These are phyloP conservation scores for Xylaria palmicola DNA, from an alignment of 495 filamentous ascomycete species.

Conservation along the genomic window DNA sequence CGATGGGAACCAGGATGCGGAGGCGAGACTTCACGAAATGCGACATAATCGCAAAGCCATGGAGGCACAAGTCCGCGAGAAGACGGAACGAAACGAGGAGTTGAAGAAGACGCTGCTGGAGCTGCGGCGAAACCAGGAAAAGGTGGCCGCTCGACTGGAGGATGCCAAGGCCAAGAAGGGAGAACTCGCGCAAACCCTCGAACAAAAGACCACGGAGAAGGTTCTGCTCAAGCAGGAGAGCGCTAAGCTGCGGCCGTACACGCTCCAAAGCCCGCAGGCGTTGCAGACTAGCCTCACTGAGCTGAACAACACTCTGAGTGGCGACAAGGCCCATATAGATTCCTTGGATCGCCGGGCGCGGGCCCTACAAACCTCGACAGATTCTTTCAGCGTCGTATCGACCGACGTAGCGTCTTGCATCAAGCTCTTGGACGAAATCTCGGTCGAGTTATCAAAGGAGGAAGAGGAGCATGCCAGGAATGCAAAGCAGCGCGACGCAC, in stretches of 20 bases:
- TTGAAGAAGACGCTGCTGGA: conserved; percentile 76
- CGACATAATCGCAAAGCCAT: conserved; percentile 69
- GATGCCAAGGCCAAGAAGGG: conserved; percentile 70
- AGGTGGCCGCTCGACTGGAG: conserved; percentile 74
- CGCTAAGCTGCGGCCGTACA: conserved; percentile 86
- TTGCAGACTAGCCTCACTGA: conserved; percentile 81
- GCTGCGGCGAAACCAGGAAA: conserved; percentile 72
- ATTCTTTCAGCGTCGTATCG: conserved; percentile 80
- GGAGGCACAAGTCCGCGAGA: conserved; percentile 75
- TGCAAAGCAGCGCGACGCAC: conserved; percentile 75
- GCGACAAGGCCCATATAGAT: conserved; percentile 82
- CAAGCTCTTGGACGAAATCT: conserved; percentile 85
- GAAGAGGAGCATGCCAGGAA: conserved; percentile 83
- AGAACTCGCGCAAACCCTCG: conserved; percentile 66
- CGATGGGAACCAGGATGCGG: conserved; percentile 81
- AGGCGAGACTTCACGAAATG: conserved; percentile 78
- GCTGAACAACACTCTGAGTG: conserved; percentile 68
- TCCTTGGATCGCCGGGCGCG: conserved; percentile 78
- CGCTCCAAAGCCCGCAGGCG: conserved; percentile 78
- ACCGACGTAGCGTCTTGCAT: conserved; percentile 82
- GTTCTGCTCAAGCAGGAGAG: conserved; percentile 67
- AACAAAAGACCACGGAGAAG: conserved; percentile 73
- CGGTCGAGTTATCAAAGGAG: conserved; percentile 78
- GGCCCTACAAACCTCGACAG: conserved; percentile 86
- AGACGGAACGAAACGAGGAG: conserved; percentile 78